Evolutionary conservation across 305 asterid species (phyloP).

Genomic region (Fraxinus nigra): DNA sequence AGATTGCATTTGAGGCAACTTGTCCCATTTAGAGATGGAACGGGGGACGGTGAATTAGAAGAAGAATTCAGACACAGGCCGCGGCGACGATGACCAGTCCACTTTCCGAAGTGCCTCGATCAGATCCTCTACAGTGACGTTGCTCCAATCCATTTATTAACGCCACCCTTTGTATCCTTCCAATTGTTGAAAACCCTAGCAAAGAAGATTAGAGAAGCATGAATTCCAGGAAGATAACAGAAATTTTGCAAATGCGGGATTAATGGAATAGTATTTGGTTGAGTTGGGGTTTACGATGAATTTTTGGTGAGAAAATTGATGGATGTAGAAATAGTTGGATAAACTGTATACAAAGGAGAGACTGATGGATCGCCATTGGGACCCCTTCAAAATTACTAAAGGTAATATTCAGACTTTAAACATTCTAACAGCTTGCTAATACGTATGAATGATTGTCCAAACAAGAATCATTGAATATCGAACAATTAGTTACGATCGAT

Average conservation of each 20-base stretch:
- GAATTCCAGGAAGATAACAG: neutral
- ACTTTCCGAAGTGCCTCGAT: slow-evolving; percentile 88
- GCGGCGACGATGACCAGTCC: slow-evolving; percentile 95
- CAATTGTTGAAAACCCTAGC: slow-evolving; percentile 19
- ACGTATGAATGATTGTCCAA: no score
- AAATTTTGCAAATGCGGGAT: neutral
- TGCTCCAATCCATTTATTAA: slow-evolving; percentile 83
- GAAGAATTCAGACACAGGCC: slow-evolving; percentile 76
- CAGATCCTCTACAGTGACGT: slow-evolving; percentile 89
- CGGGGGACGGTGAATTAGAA: slow-evolving; percentile 90
- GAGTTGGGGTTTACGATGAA: neutral
- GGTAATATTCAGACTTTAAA: no score
- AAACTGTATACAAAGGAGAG: no score
- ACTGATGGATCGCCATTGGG: no score
- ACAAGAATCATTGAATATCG: no score
- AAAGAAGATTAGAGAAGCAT: neutral
- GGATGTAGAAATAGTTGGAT: no score
- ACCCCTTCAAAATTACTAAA: no score
- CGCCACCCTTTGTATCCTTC: neutral
- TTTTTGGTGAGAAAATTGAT: neutral
- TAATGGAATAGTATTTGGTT: neutral
- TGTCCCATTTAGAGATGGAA: slow-evolving; percentile 83
- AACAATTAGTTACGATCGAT: no score
- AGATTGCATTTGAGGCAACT: slow-evolving; percentile 95
- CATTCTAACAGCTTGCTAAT: no score